phyloP scores from a whole-genome alignment of 306 rosid species.

The Parietaria judaica region DNA sequence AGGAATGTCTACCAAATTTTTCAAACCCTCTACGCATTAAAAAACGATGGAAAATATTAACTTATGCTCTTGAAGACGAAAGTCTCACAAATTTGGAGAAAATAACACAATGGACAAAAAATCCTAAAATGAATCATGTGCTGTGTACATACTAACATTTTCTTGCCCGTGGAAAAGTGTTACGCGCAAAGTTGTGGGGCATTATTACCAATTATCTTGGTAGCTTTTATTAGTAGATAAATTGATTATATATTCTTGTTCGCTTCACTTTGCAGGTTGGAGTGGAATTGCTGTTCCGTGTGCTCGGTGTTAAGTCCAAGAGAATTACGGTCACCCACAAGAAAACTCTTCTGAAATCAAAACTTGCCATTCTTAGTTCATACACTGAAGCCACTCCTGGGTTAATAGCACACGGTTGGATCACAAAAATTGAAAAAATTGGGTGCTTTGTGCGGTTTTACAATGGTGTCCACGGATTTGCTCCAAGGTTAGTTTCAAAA shows the following conservation, averaged over 20 bases:
- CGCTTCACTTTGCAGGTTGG: conserved; percentile 55
- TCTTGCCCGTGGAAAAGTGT: no score
- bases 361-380: conserved; percentile 68
- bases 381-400: conserved; percentile 71
- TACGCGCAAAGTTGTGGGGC: no score
- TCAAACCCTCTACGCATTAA: no score
- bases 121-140: no score
- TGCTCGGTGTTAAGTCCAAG: conserved; percentile 94
- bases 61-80: no score
- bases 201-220: neutral
- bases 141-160: no score
- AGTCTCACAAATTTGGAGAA: no score
- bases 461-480: conserved; percentile 92
- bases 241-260: conserved; percentile 20
- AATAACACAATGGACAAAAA: no score
- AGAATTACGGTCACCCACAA: conserved; percentile 93
- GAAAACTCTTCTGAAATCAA: conserved; percentile 90
- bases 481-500: conserved; percentile 58
- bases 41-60: no score
- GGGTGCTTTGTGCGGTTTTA: conserved; percentile 90
- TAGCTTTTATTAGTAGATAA: neutral
- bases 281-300: conserved; percentile 77
- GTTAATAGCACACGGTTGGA: conserved; percentile 92
- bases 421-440: conserved; percentile 77
- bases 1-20: neutral